Evolutionary conservation across 2,329 filamentous ascomycete species (phyloP), one percentile per base, ranked within the genome.

Genomic region (Phaeosphaeria sp.): DNA sequence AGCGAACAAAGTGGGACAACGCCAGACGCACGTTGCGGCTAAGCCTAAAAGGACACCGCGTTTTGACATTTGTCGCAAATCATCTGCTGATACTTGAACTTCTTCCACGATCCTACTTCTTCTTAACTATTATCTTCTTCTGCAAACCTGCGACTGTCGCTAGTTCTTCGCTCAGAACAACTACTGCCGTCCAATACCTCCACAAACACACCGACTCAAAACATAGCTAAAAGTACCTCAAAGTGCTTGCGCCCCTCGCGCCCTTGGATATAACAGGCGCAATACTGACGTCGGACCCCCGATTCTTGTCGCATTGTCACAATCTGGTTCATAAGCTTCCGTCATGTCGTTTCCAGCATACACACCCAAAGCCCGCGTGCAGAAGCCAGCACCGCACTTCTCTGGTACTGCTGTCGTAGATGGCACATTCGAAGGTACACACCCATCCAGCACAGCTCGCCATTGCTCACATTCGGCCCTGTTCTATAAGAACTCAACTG

Each of bases 361-460:
- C 64, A 67, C 67, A 25, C 75, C 73, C 58, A 77, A 77, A 60
- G 77, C 69, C 50, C 72, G 76, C 56, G 76, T 79, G 52, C 76
- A 79, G 63, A 74, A 74, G 67, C 76, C 76, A 46, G 77, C 76
- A 22, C 76, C 76, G 39, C 63, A 67, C 55, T 79, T 78, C 65
- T 63, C 68, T 18, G 68, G 73, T 63, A 77, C 75, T 27, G 74
- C 77, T 51, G 75, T 78, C 46, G 73, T 79, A 23, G 76, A 78
- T 58, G 77, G 77, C 51, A 67, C 72, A 42, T 78, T 78, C 48
- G 77, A 78, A 73, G 76, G 76, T 78, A 67, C 49, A 63, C 53
- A 18, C 39, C 48, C 27, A 33, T 46, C 33, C 30, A 36, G 11
- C 5, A 36, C 6, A 36, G 13, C 30, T 7, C 30, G 13, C 30